Conservation (phyloP, 768 basidiomycete species). For the Pleurotus ostreatus region DNA sequence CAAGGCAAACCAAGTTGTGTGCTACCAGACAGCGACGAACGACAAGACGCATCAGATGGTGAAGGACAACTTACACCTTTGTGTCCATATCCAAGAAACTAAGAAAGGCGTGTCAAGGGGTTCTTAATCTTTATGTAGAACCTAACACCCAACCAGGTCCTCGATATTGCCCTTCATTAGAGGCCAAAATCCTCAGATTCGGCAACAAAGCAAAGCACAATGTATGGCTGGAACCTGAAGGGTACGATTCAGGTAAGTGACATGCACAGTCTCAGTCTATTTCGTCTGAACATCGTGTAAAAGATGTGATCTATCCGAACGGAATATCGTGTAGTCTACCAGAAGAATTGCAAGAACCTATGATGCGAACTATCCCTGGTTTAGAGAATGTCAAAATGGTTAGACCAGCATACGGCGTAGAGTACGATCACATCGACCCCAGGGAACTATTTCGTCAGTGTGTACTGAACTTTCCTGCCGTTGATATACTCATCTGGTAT, state of each 20-base stretch:
- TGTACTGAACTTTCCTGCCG: not conserved
- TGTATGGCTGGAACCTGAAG: conserved; percentile 91
- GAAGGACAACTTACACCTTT: conserved; percentile 68
- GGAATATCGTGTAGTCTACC: conserved; percentile 87
- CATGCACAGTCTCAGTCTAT: conserved; percentile 2
- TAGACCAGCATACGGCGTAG: conserved; percentile 86
- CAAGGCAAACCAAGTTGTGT: conserved; percentile 70
- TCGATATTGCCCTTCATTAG: conserved; percentile 87
- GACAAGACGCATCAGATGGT: conserved; percentile 72
- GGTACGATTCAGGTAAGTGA: conserved; percentile 73
- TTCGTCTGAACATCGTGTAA: not conserved
- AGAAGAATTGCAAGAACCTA: conserved; percentile 75
- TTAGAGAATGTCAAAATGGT: conserved; percentile 83
- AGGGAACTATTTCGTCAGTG: conserved; percentile 69
- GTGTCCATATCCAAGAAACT: conserved; percentile 85
- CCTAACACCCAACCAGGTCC: conserved; percentile 50
- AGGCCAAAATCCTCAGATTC: conserved; percentile 83
- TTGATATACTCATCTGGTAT: not conserved
- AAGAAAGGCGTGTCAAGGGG: conserved; percentile 58
- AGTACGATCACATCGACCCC: conserved; percentile 90
- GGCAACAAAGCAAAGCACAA: conserved; percentile 64
- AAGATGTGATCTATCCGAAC: conserved; percentile 87
- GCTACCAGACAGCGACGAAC: conserved; percentile 73
- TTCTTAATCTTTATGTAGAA: not conserved
- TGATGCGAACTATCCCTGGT: conserved; percentile 84